Base-by-base conservation (phyloP, 306 rosid genomes). In the Canavalia gladiata region DNA sequence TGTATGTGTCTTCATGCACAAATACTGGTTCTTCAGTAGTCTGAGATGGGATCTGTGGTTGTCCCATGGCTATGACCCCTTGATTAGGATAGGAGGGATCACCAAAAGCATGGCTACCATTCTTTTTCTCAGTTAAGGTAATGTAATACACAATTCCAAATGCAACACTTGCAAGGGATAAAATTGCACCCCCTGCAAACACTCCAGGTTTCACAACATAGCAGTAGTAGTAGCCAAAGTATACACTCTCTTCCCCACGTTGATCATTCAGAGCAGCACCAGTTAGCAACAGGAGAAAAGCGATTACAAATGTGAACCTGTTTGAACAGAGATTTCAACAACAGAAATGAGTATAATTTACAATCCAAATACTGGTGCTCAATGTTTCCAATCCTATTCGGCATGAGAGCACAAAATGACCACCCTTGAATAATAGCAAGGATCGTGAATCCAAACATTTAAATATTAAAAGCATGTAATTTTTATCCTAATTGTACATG, bases 1-100 rank as follows among this genome's bases (percentile, higher is more conserved):
- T 81, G 33, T 93, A 95, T 0, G 99, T 95, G 85, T 95, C 99
- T 85, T 95, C 97, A 2, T 90, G 99, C 45, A 95, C 95, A 63
- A 93, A 95, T 2, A 93, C 95, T 0, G 99, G 99, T 1, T 89
- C 90, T n/a, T 87, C 88, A 68, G 77, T 65, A 8, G 42, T 74
- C 70, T 80, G 94, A 29, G 87, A 80, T 59, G 94, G 97, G 46
- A 95, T 60, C 74, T 91, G 97, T 25, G 97, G 95, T 33, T 91
- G 96, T 65, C 91, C 99, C 97, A 95, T 88, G 67, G 97, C 98
- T 78, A 95, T 90, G 67, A 79, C 81, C n/a, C 88, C 89, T 66
- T 84, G 94, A 84, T 82, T 87, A 50, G 90, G 88, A 79, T 80
- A 31, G 1, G 83, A 47, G 31, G 93, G 43, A 75, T 58, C 64